These are phyloP conservation scores for Populus nigra DNA, from an alignment of 345 rosid genomes.

Conservation along the genomic window DNA sequence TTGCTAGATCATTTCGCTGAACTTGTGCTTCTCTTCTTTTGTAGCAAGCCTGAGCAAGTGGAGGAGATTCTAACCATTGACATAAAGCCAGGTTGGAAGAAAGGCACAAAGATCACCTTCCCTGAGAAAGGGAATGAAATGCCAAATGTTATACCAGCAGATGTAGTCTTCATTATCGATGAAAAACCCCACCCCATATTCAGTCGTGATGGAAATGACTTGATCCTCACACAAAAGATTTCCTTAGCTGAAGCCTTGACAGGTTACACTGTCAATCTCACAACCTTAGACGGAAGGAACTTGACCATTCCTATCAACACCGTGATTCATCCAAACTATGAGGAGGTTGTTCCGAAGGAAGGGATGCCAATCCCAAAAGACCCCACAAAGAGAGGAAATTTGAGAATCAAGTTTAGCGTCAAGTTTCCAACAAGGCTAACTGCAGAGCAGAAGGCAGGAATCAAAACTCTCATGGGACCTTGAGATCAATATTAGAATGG, in stretches of 20 bases:
- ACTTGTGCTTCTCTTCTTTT: neutral
- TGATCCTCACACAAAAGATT: constrained; percentile 21
- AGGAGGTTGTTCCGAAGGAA: constrained; percentile 17
- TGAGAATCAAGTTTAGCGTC: constrained; percentile 18
- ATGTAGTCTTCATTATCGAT: constrained; percentile 21
- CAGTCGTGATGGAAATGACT: constrained; percentile 24
- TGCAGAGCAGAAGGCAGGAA: constrained; percentile 25
- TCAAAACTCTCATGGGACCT: neutral
- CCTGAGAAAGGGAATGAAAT: constrained; percentile 26
- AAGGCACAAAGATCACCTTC: constrained; percentile 29
- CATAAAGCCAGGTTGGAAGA: constrained; percentile 32
- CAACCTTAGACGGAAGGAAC: constrained; percentile 19
- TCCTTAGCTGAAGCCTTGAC: constrained; percentile 24
- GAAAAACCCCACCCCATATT: constrained; percentile 24
- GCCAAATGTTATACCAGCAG: constrained; percentile 16
- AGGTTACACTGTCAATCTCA: constrained; percentile 17
- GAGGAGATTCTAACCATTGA: constrained; percentile 24
- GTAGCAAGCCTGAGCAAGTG: constrained; percentile 20
- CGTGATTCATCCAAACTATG: constrained; percentile 16
- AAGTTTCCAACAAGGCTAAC: constrained; percentile 12
- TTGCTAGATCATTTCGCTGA: neutral
- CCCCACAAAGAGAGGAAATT: constrained; percentile 14
- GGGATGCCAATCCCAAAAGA: constrained; percentile 20
- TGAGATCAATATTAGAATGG: neutral
- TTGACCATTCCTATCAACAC: constrained; percentile 8